Conservation (phyloP, 306 rosid genomes). For the Quercus engelmannii region DNA sequence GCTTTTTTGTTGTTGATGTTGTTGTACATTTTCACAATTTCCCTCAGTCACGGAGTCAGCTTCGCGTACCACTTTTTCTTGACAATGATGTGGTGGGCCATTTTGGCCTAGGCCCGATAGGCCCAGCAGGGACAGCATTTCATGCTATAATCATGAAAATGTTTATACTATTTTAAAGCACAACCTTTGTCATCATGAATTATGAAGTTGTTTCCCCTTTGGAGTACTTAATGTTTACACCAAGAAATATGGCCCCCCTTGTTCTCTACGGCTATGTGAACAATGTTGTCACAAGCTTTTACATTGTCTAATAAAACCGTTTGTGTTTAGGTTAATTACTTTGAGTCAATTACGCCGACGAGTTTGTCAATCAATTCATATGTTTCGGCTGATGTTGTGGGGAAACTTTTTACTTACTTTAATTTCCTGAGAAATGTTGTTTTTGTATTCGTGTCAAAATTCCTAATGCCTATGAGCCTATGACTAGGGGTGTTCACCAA, state of each 20-base stretch:
- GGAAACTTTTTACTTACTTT: too few species aligned
- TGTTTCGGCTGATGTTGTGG: not conserved
- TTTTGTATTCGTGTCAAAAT: not conserved
- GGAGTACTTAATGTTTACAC: not conserved
- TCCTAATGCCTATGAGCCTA: too few species aligned
- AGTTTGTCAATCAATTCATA: not conserved
- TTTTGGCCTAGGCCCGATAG: not conserved
- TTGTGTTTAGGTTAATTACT: not conserved
- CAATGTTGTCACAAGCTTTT: not conserved
- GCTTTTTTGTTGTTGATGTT: too few species aligned
- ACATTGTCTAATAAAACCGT: not conserved
- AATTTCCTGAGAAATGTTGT: not conserved
- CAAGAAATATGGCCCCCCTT: slow-evolving; percentile 10
- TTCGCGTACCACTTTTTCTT: not conserved
- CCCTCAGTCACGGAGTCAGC: slow-evolving; percentile 31
- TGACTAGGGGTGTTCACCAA: too few species aligned
- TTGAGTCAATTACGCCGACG: slow-evolving; percentile 30
- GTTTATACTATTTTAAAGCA: not conserved
- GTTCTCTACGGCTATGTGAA: not conserved
- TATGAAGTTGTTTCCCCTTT: slow-evolving; percentile 8
- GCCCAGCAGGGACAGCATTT: not conserved
- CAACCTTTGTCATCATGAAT: not conserved
- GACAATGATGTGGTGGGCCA: slow-evolving; percentile 22
- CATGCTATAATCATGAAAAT: slow-evolving; percentile 3
- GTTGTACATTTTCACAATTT: not conserved